Base-by-base conservation (phyloP, 2,329 filamentous ascomycete genomes). In the Clathrospora elynae region DNA sequence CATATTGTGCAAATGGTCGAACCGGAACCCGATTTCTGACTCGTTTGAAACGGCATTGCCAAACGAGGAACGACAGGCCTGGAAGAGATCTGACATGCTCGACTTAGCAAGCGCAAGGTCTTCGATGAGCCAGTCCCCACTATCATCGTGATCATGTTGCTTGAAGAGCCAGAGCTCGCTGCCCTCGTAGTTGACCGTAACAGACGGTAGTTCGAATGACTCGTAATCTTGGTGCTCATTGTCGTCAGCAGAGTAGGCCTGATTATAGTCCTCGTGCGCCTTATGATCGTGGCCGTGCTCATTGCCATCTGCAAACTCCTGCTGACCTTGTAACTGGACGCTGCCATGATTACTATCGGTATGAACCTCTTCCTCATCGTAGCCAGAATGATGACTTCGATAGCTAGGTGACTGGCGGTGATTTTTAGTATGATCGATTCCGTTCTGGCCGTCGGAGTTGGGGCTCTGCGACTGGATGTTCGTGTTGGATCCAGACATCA, bases 1-100 rank as follows among this genome's bases (percentile, higher is more conserved):
- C 32, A 65, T 50, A 19, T 55, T 56, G 34, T 59, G 53, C 36
- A 86, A 70, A 33, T 64, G 51, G 20, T 68, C 62, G 22, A 67
- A 62, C 6, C 61, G 54, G 23, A 68, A 78, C 77, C 49, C 79
- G 67, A 55, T 75, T 69, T 53, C 75, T 64, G 59, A 77, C 67
- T 81, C 77, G 36, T 79, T 73, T 20, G 73, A 70, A 30, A 87
- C 70, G 54, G 78, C 76, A 11, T 80, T 76, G 44, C 74, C 74
- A 48, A 84, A 74, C 24, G 84, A 72, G 39, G 71, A 61, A 55
- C 81, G 75, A 62, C 80, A 80, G 48, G 77, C 75, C 53, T 71
- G 67, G 44, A 87, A 77, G n/a, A 87, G 71, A 38, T 77, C 73
- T 38, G 70, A 70, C 18, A 87, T 67, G 34, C 55, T 57, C 17